Conservation (phyloP, 2,329 filamentous ascomycete genomes). For the Paradendryphiella salina region DNA sequence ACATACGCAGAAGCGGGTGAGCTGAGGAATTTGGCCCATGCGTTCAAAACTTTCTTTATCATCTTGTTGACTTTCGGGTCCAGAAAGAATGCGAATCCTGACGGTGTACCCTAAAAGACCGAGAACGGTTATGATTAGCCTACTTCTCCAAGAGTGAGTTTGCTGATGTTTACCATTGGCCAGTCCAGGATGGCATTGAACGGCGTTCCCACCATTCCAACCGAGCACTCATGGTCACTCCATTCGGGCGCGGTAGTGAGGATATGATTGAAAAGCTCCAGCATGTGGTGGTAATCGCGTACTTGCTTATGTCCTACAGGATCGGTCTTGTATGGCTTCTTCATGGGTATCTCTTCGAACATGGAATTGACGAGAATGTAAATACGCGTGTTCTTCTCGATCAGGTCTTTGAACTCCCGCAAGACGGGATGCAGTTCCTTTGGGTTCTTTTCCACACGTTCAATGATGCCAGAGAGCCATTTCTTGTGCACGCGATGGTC, state of each 20-base stretch:
- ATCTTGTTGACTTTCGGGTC: conserved; percentile 47
- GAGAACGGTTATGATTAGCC: not conserved
- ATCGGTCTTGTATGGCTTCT: conserved; percentile 63
- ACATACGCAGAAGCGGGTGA: conserved; percentile 45
- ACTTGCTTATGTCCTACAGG: conserved; percentile 66
- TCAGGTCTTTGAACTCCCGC: conserved; percentile 66
- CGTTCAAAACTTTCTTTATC: conserved; percentile 57
- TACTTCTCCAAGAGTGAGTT: conserved; percentile 15
- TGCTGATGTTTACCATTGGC: conserved; percentile 54
- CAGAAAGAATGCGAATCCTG: conserved; percentile 57
- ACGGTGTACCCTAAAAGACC: conserved; percentile 30
- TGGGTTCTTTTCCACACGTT: conserved; percentile 57
- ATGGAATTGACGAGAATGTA: conserved; percentile 69
- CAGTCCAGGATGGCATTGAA: conserved; percentile 63
- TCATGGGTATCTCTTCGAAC: conserved; percentile 68
- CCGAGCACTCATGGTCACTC: conserved; percentile 44
- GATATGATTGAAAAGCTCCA: conserved; percentile 65
- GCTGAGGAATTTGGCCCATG: conserved; percentile 50
- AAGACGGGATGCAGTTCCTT: conserved; percentile 62
- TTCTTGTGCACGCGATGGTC: conserved; percentile 65
- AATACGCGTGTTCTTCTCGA: conserved; percentile 65
- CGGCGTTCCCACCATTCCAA: conserved; percentile 57
- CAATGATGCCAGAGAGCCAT: conserved; percentile 63
- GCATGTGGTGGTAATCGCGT: conserved; percentile 67
- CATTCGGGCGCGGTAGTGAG: conserved; percentile 49